These are phyloP conservation scores for Phoenix roebelenii DNA, from an alignment of 176 grass and related monocot genomes.

Conservation along the genomic window DNA sequence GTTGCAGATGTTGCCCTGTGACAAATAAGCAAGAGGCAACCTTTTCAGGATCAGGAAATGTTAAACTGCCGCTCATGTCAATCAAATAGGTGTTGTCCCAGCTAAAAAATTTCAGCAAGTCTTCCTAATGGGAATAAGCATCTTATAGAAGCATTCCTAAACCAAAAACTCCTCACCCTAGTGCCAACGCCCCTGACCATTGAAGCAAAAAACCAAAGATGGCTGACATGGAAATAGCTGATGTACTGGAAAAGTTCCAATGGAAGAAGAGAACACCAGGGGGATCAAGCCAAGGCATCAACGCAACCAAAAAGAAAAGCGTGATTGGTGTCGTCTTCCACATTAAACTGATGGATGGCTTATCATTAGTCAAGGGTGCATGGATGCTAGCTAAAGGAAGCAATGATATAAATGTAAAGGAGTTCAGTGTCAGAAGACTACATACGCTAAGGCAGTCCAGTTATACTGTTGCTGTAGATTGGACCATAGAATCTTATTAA, in stretches of 20 bases:
- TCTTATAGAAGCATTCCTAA: no score
- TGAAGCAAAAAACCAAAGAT: constrained; percentile 12
- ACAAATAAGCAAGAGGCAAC: not conserved
- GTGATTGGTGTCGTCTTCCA: constrained; percentile 11
- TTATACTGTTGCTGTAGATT: constrained; percentile 18
- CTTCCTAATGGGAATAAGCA: no score
- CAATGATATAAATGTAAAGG: no score
- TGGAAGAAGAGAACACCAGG: constrained; percentile 2
- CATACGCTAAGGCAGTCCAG: constrained; percentile 13
- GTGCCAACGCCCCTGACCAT: constrained; percentile 5
- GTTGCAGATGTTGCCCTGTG: constrained; percentile 16
- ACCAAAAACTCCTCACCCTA: not conserved
- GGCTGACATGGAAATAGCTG: constrained; percentile 5
- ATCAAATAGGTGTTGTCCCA: no score
- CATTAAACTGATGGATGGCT: constrained; percentile 3
- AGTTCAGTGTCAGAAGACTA: not conserved
- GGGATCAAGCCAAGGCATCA: constrained; percentile 13
- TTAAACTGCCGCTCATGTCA: no score
- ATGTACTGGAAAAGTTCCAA: constrained; percentile 4
- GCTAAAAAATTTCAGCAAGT: no score
- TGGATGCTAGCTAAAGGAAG: no score
- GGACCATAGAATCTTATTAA: constrained; percentile 25
- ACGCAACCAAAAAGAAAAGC: constrained; percentile 1
- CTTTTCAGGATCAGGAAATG: no score
- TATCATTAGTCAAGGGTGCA: not conserved